phyloP scores from a whole-genome alignment of 495 filamentous ascomycete species.

The Saxophila tyrrhenica region DNA sequence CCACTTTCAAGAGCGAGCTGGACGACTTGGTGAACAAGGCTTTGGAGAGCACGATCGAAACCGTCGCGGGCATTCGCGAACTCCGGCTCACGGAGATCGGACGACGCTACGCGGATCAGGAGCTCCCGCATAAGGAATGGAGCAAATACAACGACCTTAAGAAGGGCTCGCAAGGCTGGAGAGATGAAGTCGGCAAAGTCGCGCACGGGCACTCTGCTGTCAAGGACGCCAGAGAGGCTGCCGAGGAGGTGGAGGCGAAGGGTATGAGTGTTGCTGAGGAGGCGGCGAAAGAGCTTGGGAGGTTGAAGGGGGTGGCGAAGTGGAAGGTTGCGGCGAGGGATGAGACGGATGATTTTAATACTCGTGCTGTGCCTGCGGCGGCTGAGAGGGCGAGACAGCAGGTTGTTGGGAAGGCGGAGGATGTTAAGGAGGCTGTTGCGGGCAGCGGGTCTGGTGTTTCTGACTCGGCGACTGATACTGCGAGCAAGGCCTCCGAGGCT shows the following conservation, averaged over 20 bases:
- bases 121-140: slow-evolving; percentile 96
- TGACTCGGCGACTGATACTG: slow-evolving; percentile 11
- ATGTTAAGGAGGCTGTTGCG: slow-evolving; percentile 31
- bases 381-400: slow-evolving; percentile 35
- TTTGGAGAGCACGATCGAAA: slow-evolving; percentile 67
- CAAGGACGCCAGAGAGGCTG: slow-evolving; percentile 53
- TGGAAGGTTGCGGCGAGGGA: slow-evolving; percentile 80
- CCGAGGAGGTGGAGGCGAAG: slow-evolving; percentile 55
- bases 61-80: slow-evolving; percentile 75
- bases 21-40: slow-evolving; percentile 57
- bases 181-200: slow-evolving; percentile 60
- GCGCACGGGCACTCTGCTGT: slow-evolving; percentile 63
- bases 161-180: slow-evolving; percentile 74
- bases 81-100: slow-evolving; percentile 89
- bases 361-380: slow-evolving; percentile 39
- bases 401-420: slow-evolving; percentile 31
- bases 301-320: slow-evolving; percentile 71
- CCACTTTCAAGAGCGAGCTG: slow-evolving; percentile 59
- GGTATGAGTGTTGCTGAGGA: slow-evolving; percentile 72
- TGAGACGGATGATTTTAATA: slow-evolving; percentile 62
- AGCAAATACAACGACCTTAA: slow-evolving; percentile 77
- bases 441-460: neutral
- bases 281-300: slow-evolving; percentile 68
- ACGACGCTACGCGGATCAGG: slow-evolving; percentile 96
- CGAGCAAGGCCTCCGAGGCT: slow-evolving; percentile 8